Conservation (phyloP, 805 yeast genomes). For the Lipomyces orientalis region DNA sequence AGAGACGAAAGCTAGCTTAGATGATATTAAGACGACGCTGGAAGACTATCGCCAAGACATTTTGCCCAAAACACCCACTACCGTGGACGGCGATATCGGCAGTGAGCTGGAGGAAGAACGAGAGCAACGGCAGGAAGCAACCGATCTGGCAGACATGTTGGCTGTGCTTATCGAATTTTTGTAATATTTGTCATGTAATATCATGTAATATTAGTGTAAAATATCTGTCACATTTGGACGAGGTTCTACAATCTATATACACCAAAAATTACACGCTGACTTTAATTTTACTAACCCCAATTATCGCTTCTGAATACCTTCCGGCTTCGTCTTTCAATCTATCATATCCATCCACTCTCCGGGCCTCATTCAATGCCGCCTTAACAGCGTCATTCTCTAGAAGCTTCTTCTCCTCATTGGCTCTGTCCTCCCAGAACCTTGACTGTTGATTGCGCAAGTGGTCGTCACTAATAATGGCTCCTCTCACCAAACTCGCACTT, state of each 20-base stretch:
- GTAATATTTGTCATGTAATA: not conserved
- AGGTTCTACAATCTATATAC: not conserved
- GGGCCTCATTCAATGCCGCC: slow-evolving; percentile 5
- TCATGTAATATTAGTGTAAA: not conserved
- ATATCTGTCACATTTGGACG: not conserved
- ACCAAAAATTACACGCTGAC: not conserved
- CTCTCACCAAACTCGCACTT: slow-evolving; percentile 17
- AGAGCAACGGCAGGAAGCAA: slow-evolving; percentile 29
- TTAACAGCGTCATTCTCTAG: slow-evolving; percentile 1
- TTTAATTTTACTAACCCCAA: not conserved
- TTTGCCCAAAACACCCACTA: slow-evolving; percentile 28
- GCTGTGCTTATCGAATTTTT: slow-evolving; percentile 31
- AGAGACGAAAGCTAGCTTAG: slow-evolving; percentile 1
- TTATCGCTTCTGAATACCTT: not conserved
- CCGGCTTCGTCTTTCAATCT: not conserved
- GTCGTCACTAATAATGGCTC: slow-evolving; percentile 8
- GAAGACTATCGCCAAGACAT: slow-evolving; percentile 21
- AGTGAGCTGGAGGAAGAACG: slow-evolving; percentile 25
- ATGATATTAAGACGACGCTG: slow-evolving; percentile 26
- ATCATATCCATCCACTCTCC: not conserved
- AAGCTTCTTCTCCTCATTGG: slow-evolving; percentile 6
- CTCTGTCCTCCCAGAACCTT: slow-evolving; percentile 10
- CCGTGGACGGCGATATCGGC: slow-evolving; percentile 20
- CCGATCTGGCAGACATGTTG: slow-evolving; percentile 34
- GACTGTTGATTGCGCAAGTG: slow-evolving; percentile 3